Evolutionary conservation across 192 early-diverging fungal genomes (phyloP), one percentile per base, ranked within the genome.

Genomic region (Linderina pennispora): DNA sequence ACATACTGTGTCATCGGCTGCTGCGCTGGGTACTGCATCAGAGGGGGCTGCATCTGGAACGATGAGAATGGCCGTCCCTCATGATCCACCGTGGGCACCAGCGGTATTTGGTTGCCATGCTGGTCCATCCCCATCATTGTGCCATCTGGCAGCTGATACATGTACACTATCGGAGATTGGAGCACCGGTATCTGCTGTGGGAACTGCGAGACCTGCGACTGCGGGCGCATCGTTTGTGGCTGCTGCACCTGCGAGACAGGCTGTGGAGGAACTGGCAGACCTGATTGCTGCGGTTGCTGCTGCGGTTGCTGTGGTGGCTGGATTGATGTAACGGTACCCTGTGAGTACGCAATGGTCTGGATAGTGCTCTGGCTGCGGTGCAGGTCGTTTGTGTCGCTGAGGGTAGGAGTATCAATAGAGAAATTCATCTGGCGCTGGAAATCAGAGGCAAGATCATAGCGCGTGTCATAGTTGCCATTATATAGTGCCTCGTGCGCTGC

Each of bases 371-470:
- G 13, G 19, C n/a, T n/a, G n/a, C n/a, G 7, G 35, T 19, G n/a
- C n/a, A n/a, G 42, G 22, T 53, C 33, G 13, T 35, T 31, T 13
- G 51, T 11, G 35, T 7, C 26, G n/a, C n/a, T n/a, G n/a, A n/a
- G n/a, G n/a, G n/a, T n/a, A n/a, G n/a, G n/a, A n/a, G 37, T 36
- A 21, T 45, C 17, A 1, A 39, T 36, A 4, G 62, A 58, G 21
- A 58, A 15, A 38, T 58, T 58, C 38, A 56, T 39, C 62, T 45
- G 41, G 21, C 50, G 62, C 55, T 65, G 62, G 19, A 65, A 58
- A 23, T 65, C 55, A 0, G 50, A 38, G 0, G 55, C 62, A 42
- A 53, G 35, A 15, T 65, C 36, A 33, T 65, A 47, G 34, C 24
- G 58, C 1, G 45, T 43, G 16, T 53, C 51, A 14, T 40, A 50